phyloP scores from a whole-genome alignment of 805 yeast genomes.

The Saccharomycopsis sp. region DNA sequence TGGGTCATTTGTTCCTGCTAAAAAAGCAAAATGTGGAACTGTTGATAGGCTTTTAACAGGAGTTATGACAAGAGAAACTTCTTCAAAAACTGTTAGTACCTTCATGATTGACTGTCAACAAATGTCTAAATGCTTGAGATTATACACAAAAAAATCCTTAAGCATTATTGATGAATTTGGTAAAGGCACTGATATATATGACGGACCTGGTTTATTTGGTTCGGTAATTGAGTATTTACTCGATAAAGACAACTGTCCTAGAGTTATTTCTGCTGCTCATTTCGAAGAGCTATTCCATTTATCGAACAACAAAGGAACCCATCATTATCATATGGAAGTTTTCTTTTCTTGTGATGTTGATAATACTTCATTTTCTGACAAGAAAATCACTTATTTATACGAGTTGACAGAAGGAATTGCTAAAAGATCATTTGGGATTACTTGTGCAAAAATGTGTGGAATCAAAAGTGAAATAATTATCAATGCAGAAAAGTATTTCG shows the following conservation, averaged over 20 bases:
- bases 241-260: conserved; percentile 48
- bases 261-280: conserved; percentile 90
- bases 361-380: conserved; percentile 3
- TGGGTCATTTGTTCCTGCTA: conserved; percentile 68
- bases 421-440: conserved; percentile 28
- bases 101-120: conserved; percentile 87
- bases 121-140: conserved; percentile 51
- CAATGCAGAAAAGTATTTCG: conserved; percentile 23
- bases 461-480: conserved; percentile 23
- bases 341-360: conserved; percentile 15
- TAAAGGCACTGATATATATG: conserved; percentile 55
- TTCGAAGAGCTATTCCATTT: conserved; percentile 67
- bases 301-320: conserved; percentile 19
- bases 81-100: conserved; percentile 66
- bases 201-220: conserved; percentile 96
- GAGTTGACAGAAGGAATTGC: conserved; percentile 25
- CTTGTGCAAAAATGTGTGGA: conserved; percentile 33
- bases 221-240: conserved; percentile 83
- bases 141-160: conserved; percentile 41
- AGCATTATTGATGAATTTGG: conserved; percentile 69
- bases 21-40: conserved; percentile 46
- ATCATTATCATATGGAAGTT: conserved; percentile 29
- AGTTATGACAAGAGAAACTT: conserved; percentile 75
- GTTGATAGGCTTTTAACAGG: conserved; percentile 49
- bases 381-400: conserved; percentile 27